Percentiles rank a stretch among this genome's conserved stretches.
These are phyloP conservation scores for Phytophthora tentaculata DNA, from an alignment of 352 stramenopile genomes.

Conservation along the genomic window DNA sequence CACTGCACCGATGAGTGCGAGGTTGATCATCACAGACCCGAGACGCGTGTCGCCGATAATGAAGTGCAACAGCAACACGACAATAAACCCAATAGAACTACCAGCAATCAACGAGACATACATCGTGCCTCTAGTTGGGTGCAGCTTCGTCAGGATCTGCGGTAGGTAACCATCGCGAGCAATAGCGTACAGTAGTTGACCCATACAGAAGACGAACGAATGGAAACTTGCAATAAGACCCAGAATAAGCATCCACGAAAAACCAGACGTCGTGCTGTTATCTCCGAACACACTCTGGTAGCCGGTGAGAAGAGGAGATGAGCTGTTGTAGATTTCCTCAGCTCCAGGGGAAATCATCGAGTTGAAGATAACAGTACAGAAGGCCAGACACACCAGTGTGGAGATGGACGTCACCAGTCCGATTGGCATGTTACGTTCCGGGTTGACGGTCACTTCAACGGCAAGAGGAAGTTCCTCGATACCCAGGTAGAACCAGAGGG, in stretches of 20 bases:
- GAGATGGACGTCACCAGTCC: constrained; percentile 64
- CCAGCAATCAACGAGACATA: constrained; percentile 64
- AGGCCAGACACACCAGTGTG: constrained; percentile 57
- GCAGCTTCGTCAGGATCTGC: constrained; percentile 49
- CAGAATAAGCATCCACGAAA: constrained; percentile 73
- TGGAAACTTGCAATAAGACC: constrained; percentile 73
- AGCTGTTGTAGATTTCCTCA: constrained; percentile 44
- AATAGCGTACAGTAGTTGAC: constrained; percentile 68
- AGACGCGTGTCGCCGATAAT: constrained; percentile 64
- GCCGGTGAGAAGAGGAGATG: constrained; percentile 59
- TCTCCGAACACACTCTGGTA: constrained; percentile 77
- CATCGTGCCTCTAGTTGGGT: constrained; percentile 53
- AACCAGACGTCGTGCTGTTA: constrained; percentile 67
- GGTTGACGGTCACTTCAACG: constrained; percentile 71
- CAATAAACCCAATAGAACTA: constrained; percentile 47
- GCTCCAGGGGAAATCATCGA: constrained; percentile 67
- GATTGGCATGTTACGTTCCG: constrained; percentile 62
- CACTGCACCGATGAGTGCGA: constrained; percentile 68
- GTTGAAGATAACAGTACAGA: constrained; percentile 72
- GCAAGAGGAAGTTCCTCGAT: constrained; percentile 74
- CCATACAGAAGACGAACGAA: constrained; percentile 86
- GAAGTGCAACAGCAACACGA: constrained; percentile 61
- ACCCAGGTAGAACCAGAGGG: constrained; percentile 76
- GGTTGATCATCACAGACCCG: constrained; percentile 72
- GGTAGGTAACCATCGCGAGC: constrained; percentile 69